phyloP scores from a whole-genome alignment of 2,329 filamentous ascomycete genomes.

The Blumeriella jaapii region DNA sequence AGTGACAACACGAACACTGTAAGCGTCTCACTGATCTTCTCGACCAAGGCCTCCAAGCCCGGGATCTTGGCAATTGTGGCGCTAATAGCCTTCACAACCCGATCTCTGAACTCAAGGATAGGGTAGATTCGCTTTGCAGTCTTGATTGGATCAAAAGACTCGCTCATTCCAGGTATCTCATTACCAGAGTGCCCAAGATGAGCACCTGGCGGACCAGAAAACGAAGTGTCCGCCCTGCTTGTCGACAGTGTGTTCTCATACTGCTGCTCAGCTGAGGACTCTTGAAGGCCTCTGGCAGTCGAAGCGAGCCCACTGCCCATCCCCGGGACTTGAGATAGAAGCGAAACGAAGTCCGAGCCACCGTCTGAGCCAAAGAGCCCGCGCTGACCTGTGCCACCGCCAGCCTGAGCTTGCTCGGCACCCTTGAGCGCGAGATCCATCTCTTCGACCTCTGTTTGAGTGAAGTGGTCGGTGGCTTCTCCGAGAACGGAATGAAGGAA shows the following conservation, averaged over 20 bases:
- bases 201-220: slow-evolving; percentile 26
- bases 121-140: slow-evolving; percentile 80
- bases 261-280: slow-evolving; percentile 50
- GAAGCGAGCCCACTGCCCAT: slow-evolving; percentile 53
- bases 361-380: slow-evolving; percentile 28
- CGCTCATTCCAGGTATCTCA: slow-evolving; percentile 61
- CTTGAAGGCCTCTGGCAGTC: slow-evolving; percentile 53
- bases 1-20: slow-evolving; percentile 87
- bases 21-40: slow-evolving; percentile 86
- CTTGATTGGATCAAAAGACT: slow-evolving; percentile 66
- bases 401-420: slow-evolving; percentile 40
- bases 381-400: slow-evolving; percentile 28
- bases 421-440: slow-evolving; percentile 64
- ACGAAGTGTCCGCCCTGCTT: slow-evolving; percentile 22
- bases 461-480: slow-evolving; percentile 74
- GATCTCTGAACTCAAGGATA: slow-evolving; percentile 87
- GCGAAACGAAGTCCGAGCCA: slow-evolving; percentile 53
- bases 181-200: slow-evolving; percentile 29
- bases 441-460: slow-evolving; percentile 74
- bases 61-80: slow-evolving; percentile 84
- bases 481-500: slow-evolving; percentile 66
- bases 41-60: slow-evolving; percentile 77
- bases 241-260: slow-evolving; percentile 38
- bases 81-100: slow-evolving; percentile 78
- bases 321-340: slow-evolving; percentile 66